Percentiles rank a stretch among this genome's conserved stretches.
Conservation (phyloP, 1,284 basidiomycete species). For the Leccinum ponderosum region DNA sequence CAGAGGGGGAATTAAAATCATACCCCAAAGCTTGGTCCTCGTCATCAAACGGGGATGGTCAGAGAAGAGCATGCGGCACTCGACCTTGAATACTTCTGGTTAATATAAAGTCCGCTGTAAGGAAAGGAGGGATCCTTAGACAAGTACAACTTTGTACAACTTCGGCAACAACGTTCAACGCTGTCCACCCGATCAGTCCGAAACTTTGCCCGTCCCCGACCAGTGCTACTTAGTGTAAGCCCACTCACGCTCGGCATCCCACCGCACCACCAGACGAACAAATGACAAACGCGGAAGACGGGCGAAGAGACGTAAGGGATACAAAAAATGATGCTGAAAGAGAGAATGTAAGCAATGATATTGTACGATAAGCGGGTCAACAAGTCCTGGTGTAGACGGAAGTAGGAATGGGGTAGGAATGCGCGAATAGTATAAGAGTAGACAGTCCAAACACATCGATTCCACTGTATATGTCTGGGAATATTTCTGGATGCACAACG, state of each 20-base stretch:
- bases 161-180: conserved; percentile 11
- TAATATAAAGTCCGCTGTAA: conserved; percentile 25
- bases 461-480: conserved; percentile 21
- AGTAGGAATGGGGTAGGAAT: conserved; percentile 26
- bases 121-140: background rate
- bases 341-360: conserved; percentile 28
- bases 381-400: conserved; percentile 25
- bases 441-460: conserved; percentile 19
- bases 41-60: background rate
- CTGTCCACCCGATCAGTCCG: conserved; percentile 14
- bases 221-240: background rate
- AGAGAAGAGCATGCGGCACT: background rate
- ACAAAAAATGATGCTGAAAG: conserved; percentile 28
- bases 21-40: background rate
- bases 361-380: conserved; percentile 28
- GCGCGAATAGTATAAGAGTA: conserved; percentile 29
- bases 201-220: background rate
- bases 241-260: background rate
- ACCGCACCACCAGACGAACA: conserved; percentile 5
- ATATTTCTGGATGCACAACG: conserved; percentile 27
- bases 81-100: conserved; percentile 8
- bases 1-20: background rate
- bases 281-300: conserved; percentile 1
- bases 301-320: conserved; percentile 13
- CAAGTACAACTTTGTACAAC: conserved; percentile 29